Conservation (phyloP, 139 green algal species). For the Limnomonas spitsbergensis region DNA sequence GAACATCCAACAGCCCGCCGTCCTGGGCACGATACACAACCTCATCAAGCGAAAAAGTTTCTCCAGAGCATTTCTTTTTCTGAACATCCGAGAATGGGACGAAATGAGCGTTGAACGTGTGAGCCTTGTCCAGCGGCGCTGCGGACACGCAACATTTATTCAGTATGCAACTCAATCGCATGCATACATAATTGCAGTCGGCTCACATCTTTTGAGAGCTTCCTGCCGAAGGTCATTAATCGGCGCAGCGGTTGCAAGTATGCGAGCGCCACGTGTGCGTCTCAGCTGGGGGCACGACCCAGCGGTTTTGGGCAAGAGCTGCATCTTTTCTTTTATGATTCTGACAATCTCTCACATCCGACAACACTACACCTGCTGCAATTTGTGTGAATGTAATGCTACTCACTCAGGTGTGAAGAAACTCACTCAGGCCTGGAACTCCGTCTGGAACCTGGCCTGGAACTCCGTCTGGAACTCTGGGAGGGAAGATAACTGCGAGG, state of each 20-base stretch:
- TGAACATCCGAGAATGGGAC: slow-evolving; percentile 83
- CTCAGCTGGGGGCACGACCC: too few relatives aligned
- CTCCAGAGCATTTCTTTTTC: slow-evolving; percentile 33
- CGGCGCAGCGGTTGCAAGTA: not conserved
- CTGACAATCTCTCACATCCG: too few relatives aligned
- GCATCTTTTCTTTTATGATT: too few relatives aligned
- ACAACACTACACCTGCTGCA: too few relatives aligned
- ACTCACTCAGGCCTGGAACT: too few relatives aligned
- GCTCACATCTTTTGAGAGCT: not conserved
- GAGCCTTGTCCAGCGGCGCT: slow-evolving; percentile 47
- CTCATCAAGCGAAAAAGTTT: slow-evolving; percentile 91
- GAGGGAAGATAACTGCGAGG: too few relatives aligned
- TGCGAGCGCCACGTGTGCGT: too few relatives aligned
- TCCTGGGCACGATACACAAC: slow-evolving; percentile 85
- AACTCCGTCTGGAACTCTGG: too few relatives aligned
- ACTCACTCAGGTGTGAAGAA: too few relatives aligned
- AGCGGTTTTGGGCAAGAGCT: too few relatives aligned
- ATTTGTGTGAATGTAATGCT: too few relatives aligned
- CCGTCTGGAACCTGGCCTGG: too few relatives aligned
- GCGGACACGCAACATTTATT: slow-evolving; percentile 1
- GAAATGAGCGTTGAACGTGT: slow-evolving; percentile 84
- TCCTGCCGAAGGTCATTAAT: not conserved
- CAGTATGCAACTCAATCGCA: not conserved
- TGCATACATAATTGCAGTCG: not conserved
- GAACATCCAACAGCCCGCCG: slow-evolving; percentile 90